These are phyloP conservation scores for Colletotrichum sp. DNA, from an alignment of 2,329 filamentous ascomycete species.

Conservation along the genomic window DNA sequence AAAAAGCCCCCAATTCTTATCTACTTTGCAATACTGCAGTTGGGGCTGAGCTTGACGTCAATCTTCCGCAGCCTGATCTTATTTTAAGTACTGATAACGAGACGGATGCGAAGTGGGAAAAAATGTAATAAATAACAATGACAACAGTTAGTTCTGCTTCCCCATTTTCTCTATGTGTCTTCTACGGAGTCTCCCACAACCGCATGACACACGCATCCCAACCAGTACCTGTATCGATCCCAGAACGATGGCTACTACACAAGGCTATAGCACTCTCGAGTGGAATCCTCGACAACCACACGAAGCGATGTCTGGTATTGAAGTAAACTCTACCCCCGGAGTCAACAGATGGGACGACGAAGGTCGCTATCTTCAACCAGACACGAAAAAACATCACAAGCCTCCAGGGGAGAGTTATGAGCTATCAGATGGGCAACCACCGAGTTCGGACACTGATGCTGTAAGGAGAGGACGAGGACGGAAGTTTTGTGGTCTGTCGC, in stretches of 20 bases:
- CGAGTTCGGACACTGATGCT: neutral
- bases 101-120: neutral
- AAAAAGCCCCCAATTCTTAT: neutral
- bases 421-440: neutral
- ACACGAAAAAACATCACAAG: neutral
- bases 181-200: neutral
- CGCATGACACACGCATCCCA: neutral
- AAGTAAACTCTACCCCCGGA: neutral
- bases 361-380: neutral
- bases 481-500: neutral
- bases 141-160: neutral
- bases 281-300: neutral
- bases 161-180: neutral
- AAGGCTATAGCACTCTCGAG: neutral
- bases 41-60: neutral
- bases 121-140: neutral
- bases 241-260: neutral
- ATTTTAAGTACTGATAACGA: neutral
- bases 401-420: neutral
- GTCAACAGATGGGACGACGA: neutral
- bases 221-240: neutral
- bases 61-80: neutral
- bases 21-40: neutral
- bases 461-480: fast-evolving
- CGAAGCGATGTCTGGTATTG: neutral